These are phyloP conservation scores for Termitomyces sp. DNA, from an alignment of 768 basidiomycete genomes.

Conservation along the genomic window DNA sequence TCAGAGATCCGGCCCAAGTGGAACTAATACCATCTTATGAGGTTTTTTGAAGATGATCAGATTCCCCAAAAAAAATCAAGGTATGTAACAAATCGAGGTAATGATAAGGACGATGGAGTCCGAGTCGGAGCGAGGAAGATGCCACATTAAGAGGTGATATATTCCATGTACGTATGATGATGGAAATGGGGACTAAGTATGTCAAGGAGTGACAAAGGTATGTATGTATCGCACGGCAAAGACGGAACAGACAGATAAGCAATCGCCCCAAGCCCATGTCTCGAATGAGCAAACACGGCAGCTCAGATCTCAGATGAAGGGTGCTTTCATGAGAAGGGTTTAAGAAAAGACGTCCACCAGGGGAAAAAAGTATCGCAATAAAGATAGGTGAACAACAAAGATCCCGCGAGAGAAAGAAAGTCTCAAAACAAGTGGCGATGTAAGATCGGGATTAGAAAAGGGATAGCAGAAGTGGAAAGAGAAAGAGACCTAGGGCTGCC, in stretches of 20 bases:
- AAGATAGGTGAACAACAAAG: slow-evolving; percentile 17
- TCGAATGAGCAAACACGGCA: neutral
- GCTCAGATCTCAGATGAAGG: neutral
- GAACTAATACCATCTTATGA: neutral
- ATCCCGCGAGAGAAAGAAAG: neutral
- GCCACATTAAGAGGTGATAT: neutral
- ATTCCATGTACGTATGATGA: neutral
- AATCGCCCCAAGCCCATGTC: neutral
- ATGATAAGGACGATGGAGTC: neutral
- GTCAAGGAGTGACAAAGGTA: neutral
- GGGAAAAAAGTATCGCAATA: slow-evolving; percentile 23
- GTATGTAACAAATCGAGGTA: neutral
- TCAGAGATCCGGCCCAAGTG: neutral
- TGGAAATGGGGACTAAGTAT: neutral
- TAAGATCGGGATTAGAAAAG: slow-evolving; percentile 7
- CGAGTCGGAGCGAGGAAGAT: neutral
- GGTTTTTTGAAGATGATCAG: neutral
- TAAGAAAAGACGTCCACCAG: neutral
- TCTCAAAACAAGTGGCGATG: neutral
- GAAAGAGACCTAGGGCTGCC: neutral
- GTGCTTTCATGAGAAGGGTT: neutral
- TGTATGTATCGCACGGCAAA: neutral
- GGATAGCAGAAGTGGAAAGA: slow-evolving; percentile 2
- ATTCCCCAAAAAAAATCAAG: neutral
- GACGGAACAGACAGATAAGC: neutral